Conservation (phyloP, 768 basidiomycete genomes). For the Kwoniella dendrophila region DNA sequence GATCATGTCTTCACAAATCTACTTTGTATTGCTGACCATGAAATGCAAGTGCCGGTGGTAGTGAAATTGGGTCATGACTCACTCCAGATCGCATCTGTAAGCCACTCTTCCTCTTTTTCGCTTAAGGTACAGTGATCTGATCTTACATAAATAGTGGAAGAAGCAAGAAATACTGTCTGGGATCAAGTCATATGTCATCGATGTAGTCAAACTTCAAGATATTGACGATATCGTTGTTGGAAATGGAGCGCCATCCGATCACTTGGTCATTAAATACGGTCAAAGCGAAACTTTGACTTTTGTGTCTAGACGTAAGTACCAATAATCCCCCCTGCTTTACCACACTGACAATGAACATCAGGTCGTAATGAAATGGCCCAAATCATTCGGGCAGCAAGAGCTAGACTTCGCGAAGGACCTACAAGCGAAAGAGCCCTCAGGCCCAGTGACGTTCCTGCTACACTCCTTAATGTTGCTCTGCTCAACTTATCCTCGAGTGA, state of each 20-base stretch:
- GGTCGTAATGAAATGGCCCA: constrained; percentile 63
- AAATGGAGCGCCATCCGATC: constrained; percentile 58
- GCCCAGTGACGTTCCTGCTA: constrained; percentile 78
- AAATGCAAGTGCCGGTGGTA: constrained; percentile 71
- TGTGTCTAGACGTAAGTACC: constrained; percentile 41
- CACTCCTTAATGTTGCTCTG: constrained; percentile 82
- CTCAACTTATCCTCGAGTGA: constrained; percentile 73
- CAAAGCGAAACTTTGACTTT: constrained; percentile 39
- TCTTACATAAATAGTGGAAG: constrained; percentile 61
- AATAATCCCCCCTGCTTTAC: no score
- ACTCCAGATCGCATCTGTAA: constrained; percentile 48
- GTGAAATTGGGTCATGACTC: constrained; percentile 59
- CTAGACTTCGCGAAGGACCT: constrained; percentile 27
- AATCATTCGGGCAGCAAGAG: constrained; percentile 41
- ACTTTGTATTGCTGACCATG: constrained; percentile 57
- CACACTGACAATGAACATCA: no score
- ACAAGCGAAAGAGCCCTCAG: constrained; percentile 67
- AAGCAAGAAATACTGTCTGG: constrained; percentile 71
- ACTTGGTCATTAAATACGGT: constrained; percentile 39
- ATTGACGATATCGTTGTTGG: constrained; percentile 86
- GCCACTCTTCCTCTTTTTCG: constrained; percentile 7
- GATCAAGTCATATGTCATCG: constrained; percentile 74
- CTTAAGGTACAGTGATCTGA: not conserved
- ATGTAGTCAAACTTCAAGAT: constrained; percentile 76
- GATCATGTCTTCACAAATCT: constrained; percentile 47